Percentiles rank a stretch among this genome's conserved stretches.
phyloP scores from a whole-genome alignment of 176 grass and related monocot species.

The Alloteropsis semialata region DNA sequence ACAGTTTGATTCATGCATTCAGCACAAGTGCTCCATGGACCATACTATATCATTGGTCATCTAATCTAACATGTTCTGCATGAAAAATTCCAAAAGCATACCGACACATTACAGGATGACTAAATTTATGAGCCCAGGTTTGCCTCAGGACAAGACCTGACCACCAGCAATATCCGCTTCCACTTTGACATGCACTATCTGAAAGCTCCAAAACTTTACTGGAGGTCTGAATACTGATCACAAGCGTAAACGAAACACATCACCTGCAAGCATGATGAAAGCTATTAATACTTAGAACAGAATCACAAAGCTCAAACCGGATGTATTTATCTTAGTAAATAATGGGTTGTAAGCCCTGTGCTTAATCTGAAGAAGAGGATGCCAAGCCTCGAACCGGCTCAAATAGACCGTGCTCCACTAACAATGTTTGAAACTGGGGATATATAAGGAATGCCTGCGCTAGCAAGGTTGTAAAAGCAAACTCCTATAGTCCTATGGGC shows the following conservation, averaged over 20 bases:
- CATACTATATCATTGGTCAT: neutral
- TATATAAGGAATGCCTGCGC: neutral
- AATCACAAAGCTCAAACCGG: neutral
- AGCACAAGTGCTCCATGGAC: neutral
- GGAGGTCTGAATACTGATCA: neutral
- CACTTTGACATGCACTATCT: neutral
- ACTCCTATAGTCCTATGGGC: neutral
- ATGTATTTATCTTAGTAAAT: neutral
- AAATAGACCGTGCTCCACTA: neutral
- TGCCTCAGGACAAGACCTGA: neutral
- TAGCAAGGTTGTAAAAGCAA: neutral
- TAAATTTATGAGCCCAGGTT: neutral
- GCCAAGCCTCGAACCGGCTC: too few species aligned
- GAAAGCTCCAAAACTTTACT: neutral
- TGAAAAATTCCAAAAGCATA: neutral
- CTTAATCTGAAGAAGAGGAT: too few species aligned
- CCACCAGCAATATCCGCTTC: neutral
- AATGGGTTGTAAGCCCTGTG: neutral
- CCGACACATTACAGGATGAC: neutral
- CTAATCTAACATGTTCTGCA: neutral
- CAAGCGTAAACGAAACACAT: neutral
- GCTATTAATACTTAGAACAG: neutral
- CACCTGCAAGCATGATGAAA: slow-evolving; percentile 17
- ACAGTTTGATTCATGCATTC: neutral
- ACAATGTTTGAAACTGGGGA: neutral